These are phyloP conservation scores for Sporobolomyces phaffii DNA, from an alignment of 768 basidiomycete genomes.

Conservation along the genomic window DNA sequence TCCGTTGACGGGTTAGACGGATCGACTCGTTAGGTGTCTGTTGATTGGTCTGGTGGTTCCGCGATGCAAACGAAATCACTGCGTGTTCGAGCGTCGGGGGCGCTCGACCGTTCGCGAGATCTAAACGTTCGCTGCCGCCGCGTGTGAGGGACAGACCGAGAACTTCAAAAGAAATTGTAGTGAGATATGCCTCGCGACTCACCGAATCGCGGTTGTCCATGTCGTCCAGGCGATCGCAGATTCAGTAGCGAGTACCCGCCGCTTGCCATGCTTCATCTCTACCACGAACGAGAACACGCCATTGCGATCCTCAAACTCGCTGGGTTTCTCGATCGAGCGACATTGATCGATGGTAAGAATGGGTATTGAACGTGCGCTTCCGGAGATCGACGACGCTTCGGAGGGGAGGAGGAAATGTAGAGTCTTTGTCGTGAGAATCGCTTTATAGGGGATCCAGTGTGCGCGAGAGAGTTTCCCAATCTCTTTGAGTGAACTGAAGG, in stretches of 20 bases:
- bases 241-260: background rate
- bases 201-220: background rate
- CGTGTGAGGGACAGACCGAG: background rate
- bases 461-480: background rate
- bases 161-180: background rate
- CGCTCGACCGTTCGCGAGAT: slow-evolving; percentile 4
- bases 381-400: background rate
- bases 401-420: background rate
- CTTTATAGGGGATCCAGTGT: background rate
- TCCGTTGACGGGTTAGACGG: no score
- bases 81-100: background rate
- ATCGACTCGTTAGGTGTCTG: no score
- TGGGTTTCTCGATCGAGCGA: background rate
- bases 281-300: background rate
- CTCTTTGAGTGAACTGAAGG: background rate
- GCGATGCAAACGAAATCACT: no score
- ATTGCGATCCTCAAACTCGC: background rate
- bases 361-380: background rate
- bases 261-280: background rate
- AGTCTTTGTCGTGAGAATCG: background rate
- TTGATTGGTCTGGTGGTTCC: no score
- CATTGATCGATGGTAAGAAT: background rate
- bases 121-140: background rate
- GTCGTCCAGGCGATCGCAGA: background rate
- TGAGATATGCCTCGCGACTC: background rate